phyloP scores from a whole-genome alignment of 768 basidiomycete species.

The Lanmaoa pseudosensibilis region DNA sequence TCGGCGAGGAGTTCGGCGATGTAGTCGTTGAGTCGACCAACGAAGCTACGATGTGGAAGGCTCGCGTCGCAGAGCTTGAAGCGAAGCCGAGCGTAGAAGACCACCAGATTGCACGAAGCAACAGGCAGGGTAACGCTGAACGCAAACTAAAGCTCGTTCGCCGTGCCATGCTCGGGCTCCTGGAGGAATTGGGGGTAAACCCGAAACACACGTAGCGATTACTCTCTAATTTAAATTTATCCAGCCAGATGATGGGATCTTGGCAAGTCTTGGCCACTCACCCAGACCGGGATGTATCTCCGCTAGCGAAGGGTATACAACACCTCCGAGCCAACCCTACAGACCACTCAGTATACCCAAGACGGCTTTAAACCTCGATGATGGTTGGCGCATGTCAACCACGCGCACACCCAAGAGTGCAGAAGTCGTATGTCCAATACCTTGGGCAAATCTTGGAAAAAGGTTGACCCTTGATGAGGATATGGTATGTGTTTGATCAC shows the following conservation, averaged over 20 bases:
- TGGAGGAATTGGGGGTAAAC: constrained; percentile 42
- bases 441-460: constrained; percentile 26
- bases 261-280: constrained; percentile 11
- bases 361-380: constrained; percentile 12
- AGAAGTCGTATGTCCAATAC: constrained; percentile 32
- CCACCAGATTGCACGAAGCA: constrained; percentile 29
- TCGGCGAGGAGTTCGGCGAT: constrained; percentile 34
- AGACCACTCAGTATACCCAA: constrained; percentile 8
- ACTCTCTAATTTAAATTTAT: constrained; percentile 4
- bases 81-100: constrained; percentile 21
- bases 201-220: background rate
- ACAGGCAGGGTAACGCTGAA: constrained; percentile 36
- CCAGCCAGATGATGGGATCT: constrained; percentile 23
- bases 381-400: constrained; percentile 44
- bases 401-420: constrained; percentile 38
- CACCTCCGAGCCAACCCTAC: constrained; percentile 9
- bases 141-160: constrained; percentile 35
- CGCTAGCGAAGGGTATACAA: background rate
- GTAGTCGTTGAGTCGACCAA: constrained; percentile 21
- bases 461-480: constrained; percentile 39
- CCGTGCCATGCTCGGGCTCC: constrained; percentile 42
- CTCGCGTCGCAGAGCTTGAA: constrained; percentile 42
- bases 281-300: constrained; percentile 5
- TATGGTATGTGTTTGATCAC: constrained; percentile 34
- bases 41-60: constrained; percentile 21